Base-by-base conservation (phyloP, 805 yeast genomes). In the Suhomyces emberorum region DNA sequence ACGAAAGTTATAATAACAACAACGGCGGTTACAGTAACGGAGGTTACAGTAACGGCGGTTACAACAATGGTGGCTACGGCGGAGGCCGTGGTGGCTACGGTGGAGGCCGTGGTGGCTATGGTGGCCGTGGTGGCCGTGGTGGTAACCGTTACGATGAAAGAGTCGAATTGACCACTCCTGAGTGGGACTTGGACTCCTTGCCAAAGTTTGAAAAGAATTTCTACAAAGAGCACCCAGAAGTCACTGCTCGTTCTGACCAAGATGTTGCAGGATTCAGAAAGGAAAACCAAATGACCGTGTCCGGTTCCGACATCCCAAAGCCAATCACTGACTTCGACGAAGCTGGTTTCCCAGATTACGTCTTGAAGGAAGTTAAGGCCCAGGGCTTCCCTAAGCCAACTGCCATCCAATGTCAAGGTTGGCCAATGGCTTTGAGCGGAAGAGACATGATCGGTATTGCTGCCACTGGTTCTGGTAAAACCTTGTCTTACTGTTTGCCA, bases 381-480 rank as follows among this genome's bases (percentile, higher is more conserved):
- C 88, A 86, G 68, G 98, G 98, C 43, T 93, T 93, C 72, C 93
- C 82, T 38, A 77, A 72, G 48, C 98, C 98, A 54, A 93, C 98
- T 39, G 88, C 88, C 49, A 93, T 93, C 58, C 98, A 93, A 73
- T 88, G 96, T 68, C 98, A 93, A 74, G 98, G 98, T 73, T 93
- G 98, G 98, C 98, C 98, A 47, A 93, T 93, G 98, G 98, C 98
- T 57, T 74, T 89, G 41, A 81, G 91, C 54, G 98, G 98, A 74
- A 87, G 98, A 72, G 98, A 93, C 64, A 84, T 93, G 91, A 86
- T 93, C 67, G 98, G 98, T 76, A 83, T 93, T 63, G 98, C 98
- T 39, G 84, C 96, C 51, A 93, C 98, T 50, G 98, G 98, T 70
- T 89, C 97, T 38, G 98, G 98, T 76, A 93, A 93, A 76, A 93